These are phyloP conservation scores for Trichophyton schoenleinii DNA, from an alignment of 2,329 filamentous ascomycete genomes.

Conservation along the genomic window DNA sequence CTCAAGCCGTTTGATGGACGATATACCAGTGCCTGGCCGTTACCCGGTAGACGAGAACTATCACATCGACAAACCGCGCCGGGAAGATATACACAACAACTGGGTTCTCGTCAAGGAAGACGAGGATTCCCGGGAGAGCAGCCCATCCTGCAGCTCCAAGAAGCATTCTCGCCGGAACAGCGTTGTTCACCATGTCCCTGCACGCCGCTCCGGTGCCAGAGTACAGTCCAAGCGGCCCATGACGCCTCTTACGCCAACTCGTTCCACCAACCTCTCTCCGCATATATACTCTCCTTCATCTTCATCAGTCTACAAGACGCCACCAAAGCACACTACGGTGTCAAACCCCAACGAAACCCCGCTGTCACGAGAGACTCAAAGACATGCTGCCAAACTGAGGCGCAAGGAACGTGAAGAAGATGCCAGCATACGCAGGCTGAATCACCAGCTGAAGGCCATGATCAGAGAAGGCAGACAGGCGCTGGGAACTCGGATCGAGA, in stretches of 20 bases:
- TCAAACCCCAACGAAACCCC: conserved; percentile 22
- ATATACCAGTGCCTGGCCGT: conserved; percentile 41
- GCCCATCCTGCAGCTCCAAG: conserved; percentile 13
- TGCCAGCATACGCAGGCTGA: conserved; percentile 65
- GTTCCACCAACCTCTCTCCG: conserved; percentile 5
- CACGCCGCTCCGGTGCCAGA: conserved; percentile 6
- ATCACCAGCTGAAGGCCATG: conserved; percentile 68
- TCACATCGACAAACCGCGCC: background rate
- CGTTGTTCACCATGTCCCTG: conserved; percentile 6
- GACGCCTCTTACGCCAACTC: conserved; percentile 12
- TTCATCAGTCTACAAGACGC: conserved; percentile 14
- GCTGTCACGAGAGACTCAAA: conserved; percentile 50
- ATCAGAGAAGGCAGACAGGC: conserved; percentile 81
- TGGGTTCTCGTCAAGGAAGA: conserved; percentile 53
- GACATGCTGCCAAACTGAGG: conserved; percentile 57
- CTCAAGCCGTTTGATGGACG: conserved; percentile 15
- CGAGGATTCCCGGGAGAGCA: conserved; percentile 10
- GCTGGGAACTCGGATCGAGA: conserved; percentile 59
- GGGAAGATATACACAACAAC: conserved; percentile 9
- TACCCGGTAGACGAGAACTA: conserved; percentile 33
- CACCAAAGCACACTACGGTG: conserved; percentile 17
- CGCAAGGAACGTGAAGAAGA: conserved; percentile 68
- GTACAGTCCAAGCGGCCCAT: conserved; percentile 8
- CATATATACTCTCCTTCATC: background rate
- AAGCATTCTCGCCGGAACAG: conserved; percentile 8